Conservation (phyloP, 371 early-diverging fungal species). For the Rhizoclosmatium hyalinum region DNA sequence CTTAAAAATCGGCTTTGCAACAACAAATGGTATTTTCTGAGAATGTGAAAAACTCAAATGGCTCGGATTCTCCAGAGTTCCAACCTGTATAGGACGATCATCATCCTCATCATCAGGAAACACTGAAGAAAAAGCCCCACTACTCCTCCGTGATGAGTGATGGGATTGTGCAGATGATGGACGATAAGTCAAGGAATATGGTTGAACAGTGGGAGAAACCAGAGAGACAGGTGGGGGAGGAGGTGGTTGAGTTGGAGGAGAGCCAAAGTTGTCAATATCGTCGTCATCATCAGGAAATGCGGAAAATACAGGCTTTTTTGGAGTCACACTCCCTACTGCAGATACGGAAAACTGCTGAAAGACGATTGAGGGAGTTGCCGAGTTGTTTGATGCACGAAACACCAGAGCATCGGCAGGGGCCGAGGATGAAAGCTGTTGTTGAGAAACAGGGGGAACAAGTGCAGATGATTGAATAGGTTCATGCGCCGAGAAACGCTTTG, state of each 20-base stretch:
- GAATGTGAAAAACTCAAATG: background rate
- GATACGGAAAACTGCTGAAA: too few species aligned
- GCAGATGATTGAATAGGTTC: too few species aligned
- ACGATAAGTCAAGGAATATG: too few species aligned
- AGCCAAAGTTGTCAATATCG: background rate
- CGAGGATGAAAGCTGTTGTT: background rate
- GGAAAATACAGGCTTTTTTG: background rate
- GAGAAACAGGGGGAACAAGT: background rate
- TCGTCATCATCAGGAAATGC: conserved; percentile 16
- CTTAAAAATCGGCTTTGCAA: too few species aligned
- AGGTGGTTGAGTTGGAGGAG: background rate
- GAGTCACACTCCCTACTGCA: background rate
- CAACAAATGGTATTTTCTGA: background rate
- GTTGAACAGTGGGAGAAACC: too few species aligned
- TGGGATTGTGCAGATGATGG: too few species aligned
- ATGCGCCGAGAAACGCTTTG: too few species aligned
- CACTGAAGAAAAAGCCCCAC: background rate
- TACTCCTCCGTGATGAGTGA: background rate
- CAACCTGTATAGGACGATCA: background rate
- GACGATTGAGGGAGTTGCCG: background rate
- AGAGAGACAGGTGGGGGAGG: too few species aligned
- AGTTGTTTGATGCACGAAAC: background rate
- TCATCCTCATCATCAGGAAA: background rate
- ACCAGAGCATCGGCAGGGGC: background rate
- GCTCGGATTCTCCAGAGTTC: background rate